phyloP scores from a whole-genome alignment of 768 basidiomycete genomes.

The Neoboletus brunneissimus region DNA sequence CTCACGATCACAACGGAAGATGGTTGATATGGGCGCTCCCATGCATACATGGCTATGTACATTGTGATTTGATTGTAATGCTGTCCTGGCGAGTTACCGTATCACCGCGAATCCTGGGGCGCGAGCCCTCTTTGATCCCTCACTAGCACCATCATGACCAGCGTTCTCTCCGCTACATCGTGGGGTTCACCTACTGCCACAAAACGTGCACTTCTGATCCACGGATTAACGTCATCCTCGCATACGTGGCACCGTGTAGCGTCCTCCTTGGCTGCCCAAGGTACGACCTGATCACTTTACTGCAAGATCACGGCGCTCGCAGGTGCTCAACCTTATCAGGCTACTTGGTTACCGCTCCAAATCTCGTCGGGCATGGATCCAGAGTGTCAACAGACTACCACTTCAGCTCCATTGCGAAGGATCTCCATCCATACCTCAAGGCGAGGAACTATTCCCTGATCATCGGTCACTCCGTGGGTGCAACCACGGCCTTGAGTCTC shows the following conservation, averaged over 20 bases:
- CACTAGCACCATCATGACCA: slow-evolving; percentile 10
- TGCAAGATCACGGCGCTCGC: neutral
- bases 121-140: neutral
- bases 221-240: slow-evolving; percentile 23
- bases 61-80: too few relatives aligned
- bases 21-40: too few relatives aligned
- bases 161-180: slow-evolving; percentile 13
- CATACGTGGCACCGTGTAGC: slow-evolving; percentile 22
- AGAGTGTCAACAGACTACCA: slow-evolving; percentile 13
- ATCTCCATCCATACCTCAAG: slow-evolving; percentile 20
- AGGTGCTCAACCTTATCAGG: slow-evolving; percentile 6
- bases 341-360: slow-evolving; percentile 24
- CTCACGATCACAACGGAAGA: too few relatives aligned
- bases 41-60: too few relatives aligned
- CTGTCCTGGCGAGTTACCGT: too few relatives aligned
- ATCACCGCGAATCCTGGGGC: neutral
- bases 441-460: slow-evolving; percentile 9
- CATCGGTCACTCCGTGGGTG: slow-evolving; percentile 24
- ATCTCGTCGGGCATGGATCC: slow-evolving; percentile 18
- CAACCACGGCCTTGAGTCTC: neutral
- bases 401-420: slow-evolving; percentile 8
- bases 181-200: slow-evolving; percentile 24
- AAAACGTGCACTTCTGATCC: slow-evolving; percentile 27
- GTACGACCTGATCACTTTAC: neutral
- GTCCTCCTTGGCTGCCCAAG: slow-evolving; percentile 12